Evolutionary conservation across 2,329 filamentous ascomycete genomes (phyloP), one percentile per base, ranked within the genome.

Genomic region (Cryoendolithus antarcticus): DNA sequence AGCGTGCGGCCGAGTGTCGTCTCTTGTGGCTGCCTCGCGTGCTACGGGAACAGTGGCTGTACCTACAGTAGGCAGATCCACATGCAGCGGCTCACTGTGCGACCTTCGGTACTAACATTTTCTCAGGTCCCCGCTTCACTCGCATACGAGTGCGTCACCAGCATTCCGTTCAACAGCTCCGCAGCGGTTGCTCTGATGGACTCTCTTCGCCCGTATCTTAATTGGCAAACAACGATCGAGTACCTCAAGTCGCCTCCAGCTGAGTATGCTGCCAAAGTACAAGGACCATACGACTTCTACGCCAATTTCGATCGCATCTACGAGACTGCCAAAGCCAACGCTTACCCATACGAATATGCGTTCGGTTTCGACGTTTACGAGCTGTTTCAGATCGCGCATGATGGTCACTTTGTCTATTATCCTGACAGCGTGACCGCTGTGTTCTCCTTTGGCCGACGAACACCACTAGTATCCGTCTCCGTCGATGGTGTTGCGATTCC

Each of bases 341-440:
- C 44, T 5, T 67, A 64, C 41, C 46, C 45, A 8, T 64, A 59
- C 30, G 64, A 69, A 39, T 66, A 62, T 35, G 57, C 60, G 11
- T 69, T 69, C 43, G 65, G 64, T 6, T 63, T 54, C 44, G 71
- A 72, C 21, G 61, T 83, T 2, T 70, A 71, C 41, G 57, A 64
- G 29, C 6, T 34, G 28, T 62, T 77, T 29, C 64, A 65, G 15
- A 63, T 62, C 1, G 71, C 73, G 3, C 75, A 82, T 47, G 79
- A 84, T 51, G 75, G 77, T 1, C 80, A 84, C 50, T 76, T 80
- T 37, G 59, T 63, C 2, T 76, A 69, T 50, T 58, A 67, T 9
- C 71, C 72, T 2, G 71, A 75, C 45, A 60, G 68, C 4, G 63
- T 77, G 9, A 66, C 64, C 32, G 64, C 52, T 1, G 52, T 71